These are phyloP conservation scores for Atkinsonella hypoxylon DNA, from an alignment of 2,329 filamentous ascomycete genomes.

Conservation along the genomic window DNA sequence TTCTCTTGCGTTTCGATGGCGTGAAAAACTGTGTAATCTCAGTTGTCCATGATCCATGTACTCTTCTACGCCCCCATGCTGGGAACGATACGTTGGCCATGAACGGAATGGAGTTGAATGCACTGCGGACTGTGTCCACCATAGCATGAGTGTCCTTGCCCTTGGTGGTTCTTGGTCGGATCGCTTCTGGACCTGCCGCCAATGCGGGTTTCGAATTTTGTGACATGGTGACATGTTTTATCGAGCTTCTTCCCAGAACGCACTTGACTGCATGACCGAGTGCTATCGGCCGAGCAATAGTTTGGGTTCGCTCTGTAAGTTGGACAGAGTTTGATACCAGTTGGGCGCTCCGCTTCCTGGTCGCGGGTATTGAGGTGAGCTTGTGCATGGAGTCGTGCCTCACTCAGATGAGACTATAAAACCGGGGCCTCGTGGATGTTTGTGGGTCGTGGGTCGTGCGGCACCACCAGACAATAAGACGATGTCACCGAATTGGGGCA, in stretches of 20 bases:
- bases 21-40: constrained; percentile 1
- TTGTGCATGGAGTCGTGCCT: not conserved
- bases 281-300: not conserved
- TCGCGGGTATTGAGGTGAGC: not conserved
- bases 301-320: not conserved
- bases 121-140: not conserved
- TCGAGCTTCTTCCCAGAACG: not conserved
- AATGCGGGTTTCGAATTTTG: not conserved
- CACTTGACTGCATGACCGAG: not conserved
- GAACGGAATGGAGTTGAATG: not conserved
- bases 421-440: not conserved
- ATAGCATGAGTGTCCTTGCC: not conserved
- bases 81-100: not conserved
- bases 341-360: not conserved
- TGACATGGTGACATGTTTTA: not conserved
- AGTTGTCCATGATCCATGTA: not conserved
- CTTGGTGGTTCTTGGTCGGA: not conserved
- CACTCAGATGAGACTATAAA: not conserved
- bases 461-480: too few species aligned
- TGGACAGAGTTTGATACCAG: not conserved
- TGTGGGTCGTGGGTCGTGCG: not conserved
- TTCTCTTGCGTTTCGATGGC: not conserved
- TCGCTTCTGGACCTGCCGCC: not conserved
- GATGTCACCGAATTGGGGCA: too few species aligned
- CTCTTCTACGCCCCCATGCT: not conserved